Evolutionary conservation across 257 asterid species (phyloP).

Genomic region (Mitragyna speciosa): DNA sequence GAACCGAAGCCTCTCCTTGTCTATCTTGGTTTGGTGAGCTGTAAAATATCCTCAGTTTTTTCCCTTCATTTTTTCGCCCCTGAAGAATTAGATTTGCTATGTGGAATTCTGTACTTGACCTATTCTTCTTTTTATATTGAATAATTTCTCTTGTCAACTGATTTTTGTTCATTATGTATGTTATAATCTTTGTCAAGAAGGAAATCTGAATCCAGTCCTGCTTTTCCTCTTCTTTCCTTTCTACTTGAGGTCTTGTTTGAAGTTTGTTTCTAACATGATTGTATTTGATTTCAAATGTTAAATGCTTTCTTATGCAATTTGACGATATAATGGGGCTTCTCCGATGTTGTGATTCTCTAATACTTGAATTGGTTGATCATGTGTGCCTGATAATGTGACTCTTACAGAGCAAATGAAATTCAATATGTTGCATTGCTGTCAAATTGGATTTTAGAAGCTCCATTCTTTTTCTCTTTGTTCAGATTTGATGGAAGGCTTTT

Average conservation of each 20-base stretch:
- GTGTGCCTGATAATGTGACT: conserved; percentile 9
- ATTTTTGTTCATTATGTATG: background rate
- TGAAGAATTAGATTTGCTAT: conserved; percentile 1
- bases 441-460: background rate
- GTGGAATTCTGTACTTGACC: conserved; percentile 12
- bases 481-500: background rate
- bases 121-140: background rate
- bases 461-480: background rate
- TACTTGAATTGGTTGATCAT: conserved; percentile 1
- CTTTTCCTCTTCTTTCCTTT: background rate
- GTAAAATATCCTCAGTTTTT: conserved; percentile 26
- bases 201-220: background rate
- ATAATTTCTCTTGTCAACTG: conserved; percentile 4
- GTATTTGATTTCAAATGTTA: background rate
- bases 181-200: background rate
- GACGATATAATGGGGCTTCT: conserved; percentile 4
- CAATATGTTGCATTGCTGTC: conserved; percentile 5
- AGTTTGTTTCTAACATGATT: conserved; percentile 1
- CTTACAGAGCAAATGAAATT: background rate
- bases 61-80: conserved; percentile 4
- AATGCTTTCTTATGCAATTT: background rate
- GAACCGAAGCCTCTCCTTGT: conserved; percentile 34
- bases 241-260: background rate
- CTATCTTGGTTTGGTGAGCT: conserved; percentile 30
- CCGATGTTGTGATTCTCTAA: background rate